Base-by-base conservation (phyloP, 176 grass and related monocot genomes). In the Aegilops speltoides region DNA sequence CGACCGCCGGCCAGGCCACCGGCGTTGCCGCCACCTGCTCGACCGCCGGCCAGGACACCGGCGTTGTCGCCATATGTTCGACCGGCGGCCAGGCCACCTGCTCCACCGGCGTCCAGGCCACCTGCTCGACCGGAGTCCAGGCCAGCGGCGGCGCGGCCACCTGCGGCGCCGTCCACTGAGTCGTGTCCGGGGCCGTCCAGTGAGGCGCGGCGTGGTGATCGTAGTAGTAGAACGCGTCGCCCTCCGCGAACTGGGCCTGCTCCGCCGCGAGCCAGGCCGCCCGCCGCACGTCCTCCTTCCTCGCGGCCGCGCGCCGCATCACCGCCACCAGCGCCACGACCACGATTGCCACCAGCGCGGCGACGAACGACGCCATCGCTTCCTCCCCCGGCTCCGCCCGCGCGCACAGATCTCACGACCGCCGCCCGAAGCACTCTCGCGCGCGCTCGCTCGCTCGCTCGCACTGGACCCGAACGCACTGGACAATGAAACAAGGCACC, bases 201-300 rank as follows among this genome's bases (percentile, higher is more conserved):
- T 84, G 56, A 7, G 88, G 78, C 15, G 66, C 62, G 34, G 62
- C 73, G 28, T 71, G 25, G 13, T 16, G 79, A 16, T 43, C 78
- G 20, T 59, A 22, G 40, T 87, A 84, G 84, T 38, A 83, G 28
- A 59, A 57, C 29, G 74, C 77, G 41, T 92, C 91, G 62, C 76
- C 77, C 82, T 91, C 93, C 40, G 79, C 76, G 74, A 52, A 10
- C 79, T 93, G 74, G 5, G 73, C 81, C 86, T 98, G 93, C 75
- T 75, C 85, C 6, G 93, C 88, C 24, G 88, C 90, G 12, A 89
- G 78, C 71, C 64, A 77, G 68, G 89, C 93, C 48, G 93, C 76
- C 24, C 88, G 82, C 76, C 61, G 83, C 36, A 89, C 93, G 88
- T 98, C 96, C 64, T 89, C 86, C 32, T 61, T 66, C 86, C 96